Conservation (phyloP, 257 asterid species). For the Gynochthodes officinalis region DNA sequence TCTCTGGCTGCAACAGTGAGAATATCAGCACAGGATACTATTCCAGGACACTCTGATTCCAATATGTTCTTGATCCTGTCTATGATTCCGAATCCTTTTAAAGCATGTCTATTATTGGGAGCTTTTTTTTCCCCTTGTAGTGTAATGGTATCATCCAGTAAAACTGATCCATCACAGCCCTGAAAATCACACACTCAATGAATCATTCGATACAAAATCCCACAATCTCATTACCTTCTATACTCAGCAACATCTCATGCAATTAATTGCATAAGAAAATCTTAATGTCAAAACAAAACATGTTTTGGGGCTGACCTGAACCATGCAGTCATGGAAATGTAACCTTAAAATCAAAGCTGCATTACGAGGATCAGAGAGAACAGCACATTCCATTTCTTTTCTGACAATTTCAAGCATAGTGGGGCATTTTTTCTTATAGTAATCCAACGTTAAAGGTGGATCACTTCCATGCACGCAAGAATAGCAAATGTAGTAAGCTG, state of each 20-base stretch:
- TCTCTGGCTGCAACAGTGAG: conserved; percentile 92
- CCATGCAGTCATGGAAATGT: conserved; percentile 87
- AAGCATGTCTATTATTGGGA: conserved; percentile 50
- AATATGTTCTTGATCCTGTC: conserved; percentile 68
- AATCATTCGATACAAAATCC: background rate
- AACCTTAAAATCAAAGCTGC: conserved; percentile 74
- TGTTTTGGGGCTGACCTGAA: conserved; percentile 49
- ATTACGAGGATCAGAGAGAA: conserved; percentile 80
- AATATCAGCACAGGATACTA: conserved; percentile 86
- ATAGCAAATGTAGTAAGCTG: conserved; percentile 13
- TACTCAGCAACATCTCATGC: background rate
- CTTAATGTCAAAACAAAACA: background rate
- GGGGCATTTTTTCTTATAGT: conserved; percentile 69
- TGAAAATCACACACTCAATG: conserved; percentile 11
- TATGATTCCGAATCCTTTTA: conserved; percentile 76
- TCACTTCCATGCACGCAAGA: conserved; percentile 42
- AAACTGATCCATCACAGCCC: conserved; percentile 89
- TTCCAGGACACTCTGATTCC: conserved; percentile 83
- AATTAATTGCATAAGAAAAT: too few relatives aligned
- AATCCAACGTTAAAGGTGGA: conserved; percentile 64
- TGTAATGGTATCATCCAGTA: conserved; percentile 72
- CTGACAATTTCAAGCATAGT: conserved; percentile 49
- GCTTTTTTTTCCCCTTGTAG: conserved; percentile 78
- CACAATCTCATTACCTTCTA: background rate
- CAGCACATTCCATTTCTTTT: conserved; percentile 90